Conservation (phyloP, 2,329 filamentous ascomycete species). For the Talaromyces sp. region DNA sequence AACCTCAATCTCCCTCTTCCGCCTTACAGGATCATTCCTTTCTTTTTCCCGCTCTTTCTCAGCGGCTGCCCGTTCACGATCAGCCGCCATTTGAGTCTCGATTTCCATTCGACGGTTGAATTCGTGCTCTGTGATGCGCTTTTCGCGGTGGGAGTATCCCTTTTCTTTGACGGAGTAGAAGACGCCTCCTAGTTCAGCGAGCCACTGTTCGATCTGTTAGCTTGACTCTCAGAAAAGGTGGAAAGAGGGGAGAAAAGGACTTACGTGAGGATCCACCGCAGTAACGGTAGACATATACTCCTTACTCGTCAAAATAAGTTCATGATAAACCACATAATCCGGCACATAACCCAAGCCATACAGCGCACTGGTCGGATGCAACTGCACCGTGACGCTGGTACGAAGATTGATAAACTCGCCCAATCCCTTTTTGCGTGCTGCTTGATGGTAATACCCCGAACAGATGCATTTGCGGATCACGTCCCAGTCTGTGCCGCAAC, state of each 20-base stretch:
- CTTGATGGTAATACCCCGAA: slow-evolving; percentile 96
- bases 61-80: slow-evolving; percentile 61
- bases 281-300: slow-evolving; percentile 99
- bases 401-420: slow-evolving; percentile 97
- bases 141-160: slow-evolving; percentile 84
- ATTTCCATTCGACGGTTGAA: slow-evolving; percentile 94
- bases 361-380: slow-evolving; percentile 90
- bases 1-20: slow-evolving; percentile 39
- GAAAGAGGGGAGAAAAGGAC: slow-evolving; percentile 21
- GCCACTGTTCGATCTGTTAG: slow-evolving; percentile 57
- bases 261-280: slow-evolving; percentile 79
- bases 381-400: slow-evolving; percentile 87
- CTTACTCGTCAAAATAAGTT: slow-evolving; percentile 92
- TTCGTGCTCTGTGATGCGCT: slow-evolving; percentile 82
- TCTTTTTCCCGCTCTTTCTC: slow-evolving; percentile 42
- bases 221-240: not conserved
- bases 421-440: slow-evolving; percentile 90
- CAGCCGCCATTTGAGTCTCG: slow-evolving; percentile 85
- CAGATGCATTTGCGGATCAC: slow-evolving; percentile 94
- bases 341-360: slow-evolving; percentile 92
- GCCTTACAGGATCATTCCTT: slow-evolving; percentile 34
- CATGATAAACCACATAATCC: slow-evolving; percentile 97
- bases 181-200: slow-evolving; percentile 91
- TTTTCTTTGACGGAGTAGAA: slow-evolving; percentile 99
- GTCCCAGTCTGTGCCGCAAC: slow-evolving; percentile 97